These are phyloP conservation scores for Syzygium syzygioides DNA, from an alignment of 441 rosid genomes.

Conservation along the genomic window DNA sequence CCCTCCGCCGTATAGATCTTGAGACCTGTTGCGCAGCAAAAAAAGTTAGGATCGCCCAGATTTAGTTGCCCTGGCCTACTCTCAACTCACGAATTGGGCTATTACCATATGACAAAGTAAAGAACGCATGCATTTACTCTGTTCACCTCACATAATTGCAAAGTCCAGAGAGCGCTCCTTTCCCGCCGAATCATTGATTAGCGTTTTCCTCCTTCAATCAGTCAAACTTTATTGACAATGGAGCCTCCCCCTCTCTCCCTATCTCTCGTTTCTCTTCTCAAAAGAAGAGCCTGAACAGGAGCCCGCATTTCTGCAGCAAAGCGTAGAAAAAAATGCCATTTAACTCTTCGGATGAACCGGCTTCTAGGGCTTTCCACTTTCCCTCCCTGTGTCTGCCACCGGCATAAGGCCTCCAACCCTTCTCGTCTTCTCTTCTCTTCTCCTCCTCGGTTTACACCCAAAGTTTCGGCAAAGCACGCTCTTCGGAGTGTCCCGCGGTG, in stretches of 20 bases:
- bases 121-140: not conserved
- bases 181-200: not conserved
- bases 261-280: slow-evolving; percentile 13
- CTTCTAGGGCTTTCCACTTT: slow-evolving; percentile 22
- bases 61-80: not conserved
- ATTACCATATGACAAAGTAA: not conserved
- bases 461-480: not conserved
- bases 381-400: slow-evolving; percentile 26
- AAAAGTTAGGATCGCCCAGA: not conserved
- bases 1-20: not conserved
- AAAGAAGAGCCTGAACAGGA: slow-evolving; percentile 37
- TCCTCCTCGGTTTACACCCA: not conserved
- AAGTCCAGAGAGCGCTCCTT: not conserved
- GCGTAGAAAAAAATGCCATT: not conserved
- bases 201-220: not conserved
- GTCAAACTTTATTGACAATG: not conserved
- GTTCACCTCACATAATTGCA: not conserved
- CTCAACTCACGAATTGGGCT: not conserved
- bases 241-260: not conserved
- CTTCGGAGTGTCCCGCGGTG: slow-evolving; percentile 6
- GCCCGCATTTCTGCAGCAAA: not conserved
- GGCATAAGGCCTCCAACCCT: not conserved
- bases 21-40: not conserved
- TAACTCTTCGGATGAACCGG: slow-evolving; percentile 1
- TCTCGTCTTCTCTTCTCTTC: not conserved